These are phyloP conservation scores for Colletotrichum sp. DNA, from an alignment of 2,329 filamentous ascomycete genomes.

Conservation along the genomic window DNA sequence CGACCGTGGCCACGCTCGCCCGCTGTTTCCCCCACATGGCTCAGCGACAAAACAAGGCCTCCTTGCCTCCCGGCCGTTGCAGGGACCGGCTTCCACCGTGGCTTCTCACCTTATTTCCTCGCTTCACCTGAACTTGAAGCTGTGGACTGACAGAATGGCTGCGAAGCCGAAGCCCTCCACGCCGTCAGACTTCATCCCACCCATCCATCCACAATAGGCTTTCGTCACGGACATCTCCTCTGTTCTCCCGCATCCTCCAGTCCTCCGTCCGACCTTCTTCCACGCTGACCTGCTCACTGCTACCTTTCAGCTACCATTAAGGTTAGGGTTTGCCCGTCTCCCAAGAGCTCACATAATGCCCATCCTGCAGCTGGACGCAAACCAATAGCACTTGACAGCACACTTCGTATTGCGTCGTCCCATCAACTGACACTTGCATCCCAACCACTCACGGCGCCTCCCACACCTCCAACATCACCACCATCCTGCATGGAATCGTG, in stretches of 20 bases:
- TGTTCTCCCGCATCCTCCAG: background rate
- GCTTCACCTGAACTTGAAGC: conserved; percentile 18
- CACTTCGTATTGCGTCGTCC: conserved; percentile 4
- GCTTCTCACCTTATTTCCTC: background rate
- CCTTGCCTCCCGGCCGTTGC: background rate
- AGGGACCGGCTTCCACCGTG: background rate
- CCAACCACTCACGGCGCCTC: background rate
- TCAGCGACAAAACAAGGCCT: background rate
- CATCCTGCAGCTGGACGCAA: background rate
- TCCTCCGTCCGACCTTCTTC: background rate
- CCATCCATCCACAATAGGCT: background rate
- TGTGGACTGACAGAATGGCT: background rate
- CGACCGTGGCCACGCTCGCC: background rate
- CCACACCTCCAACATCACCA: background rate
- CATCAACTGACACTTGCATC: conserved; percentile 18
- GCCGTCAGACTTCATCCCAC: background rate
- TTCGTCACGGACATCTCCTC: background rate
- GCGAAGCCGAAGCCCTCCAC: background rate
- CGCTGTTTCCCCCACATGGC: background rate
- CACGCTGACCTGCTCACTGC: background rate
- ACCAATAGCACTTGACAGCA: background rate
- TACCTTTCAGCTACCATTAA: background rate
- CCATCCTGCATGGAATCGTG: background rate
- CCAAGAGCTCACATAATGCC: background rate
- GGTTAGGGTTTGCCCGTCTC: background rate